Percentiles rank a stretch among this genome's conserved stretches.
Conservation (phyloP, 2,329 filamentous ascomycete species). For the Phialemoniopsis sp. region DNA sequence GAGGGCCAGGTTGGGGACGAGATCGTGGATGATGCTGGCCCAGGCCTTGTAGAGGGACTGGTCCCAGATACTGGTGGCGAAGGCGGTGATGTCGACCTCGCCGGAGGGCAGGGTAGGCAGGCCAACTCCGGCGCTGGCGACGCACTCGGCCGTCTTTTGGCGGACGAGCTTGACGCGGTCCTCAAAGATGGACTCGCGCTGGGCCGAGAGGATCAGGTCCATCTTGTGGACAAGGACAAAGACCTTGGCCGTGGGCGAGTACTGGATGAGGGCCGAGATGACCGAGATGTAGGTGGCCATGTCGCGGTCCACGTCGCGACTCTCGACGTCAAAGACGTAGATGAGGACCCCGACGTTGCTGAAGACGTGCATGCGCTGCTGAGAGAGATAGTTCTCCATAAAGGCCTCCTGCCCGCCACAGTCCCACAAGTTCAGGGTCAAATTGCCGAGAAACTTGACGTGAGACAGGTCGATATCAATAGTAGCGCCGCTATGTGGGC, state of each 20-base stretch:
- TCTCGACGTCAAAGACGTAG: constrained; percentile 99
- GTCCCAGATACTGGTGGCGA: constrained; percentile 97
- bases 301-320: constrained; percentile 88
- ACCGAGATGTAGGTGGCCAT: constrained; percentile 89
- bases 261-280: constrained; percentile 83
- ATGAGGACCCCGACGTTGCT: constrained; percentile 94
- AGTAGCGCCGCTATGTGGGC: constrained; percentile 68
- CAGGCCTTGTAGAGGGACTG: constrained; percentile 97
- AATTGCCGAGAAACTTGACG: constrained; percentile 96
- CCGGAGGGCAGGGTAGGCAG: constrained; percentile 17
- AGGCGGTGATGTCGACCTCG: constrained; percentile 72
- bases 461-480: constrained; percentile 98
- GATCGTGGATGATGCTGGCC: constrained; percentile 95
- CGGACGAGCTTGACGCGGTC: constrained; percentile 76
- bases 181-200: constrained; percentile 78
- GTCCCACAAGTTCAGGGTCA: constrained; percentile 97
- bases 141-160: constrained; percentile 61
- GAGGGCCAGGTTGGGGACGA: constrained; percentile 87
- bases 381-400: constrained; percentile 95
- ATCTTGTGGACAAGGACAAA: constrained; percentile 99
- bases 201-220: constrained; percentile 82
- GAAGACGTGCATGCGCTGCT: constrained; percentile 95
- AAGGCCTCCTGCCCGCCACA: constrained; percentile 98
- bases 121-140: constrained; percentile 29
- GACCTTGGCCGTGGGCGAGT: constrained; percentile 74